Conservation (phyloP, 2,329 filamentous ascomycete species). For the Penicillium hesseltinei region DNA sequence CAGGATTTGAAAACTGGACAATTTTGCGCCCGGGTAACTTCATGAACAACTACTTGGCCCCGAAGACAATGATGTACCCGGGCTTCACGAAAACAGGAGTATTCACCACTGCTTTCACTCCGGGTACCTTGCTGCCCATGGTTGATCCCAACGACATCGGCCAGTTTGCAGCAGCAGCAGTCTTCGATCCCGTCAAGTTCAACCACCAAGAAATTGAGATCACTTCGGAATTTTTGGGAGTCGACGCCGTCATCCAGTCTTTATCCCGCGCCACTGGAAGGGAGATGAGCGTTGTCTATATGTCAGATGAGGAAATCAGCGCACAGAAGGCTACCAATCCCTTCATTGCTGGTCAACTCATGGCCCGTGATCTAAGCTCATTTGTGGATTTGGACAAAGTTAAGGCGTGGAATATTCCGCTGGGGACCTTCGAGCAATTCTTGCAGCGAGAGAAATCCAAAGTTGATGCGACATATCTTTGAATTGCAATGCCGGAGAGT, state of each 20-base stretch:
- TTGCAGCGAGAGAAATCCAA: too few species aligned
- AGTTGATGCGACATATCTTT: too few species aligned
- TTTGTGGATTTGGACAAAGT: neutral
- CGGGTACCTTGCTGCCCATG: neutral
- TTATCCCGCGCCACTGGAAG: neutral
- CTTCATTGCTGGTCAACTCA: neutral
- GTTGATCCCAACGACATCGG: neutral
- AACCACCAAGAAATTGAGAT: neutral
- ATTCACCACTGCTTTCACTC: neutral
- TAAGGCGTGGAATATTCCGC: neutral
- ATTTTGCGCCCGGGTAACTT: slow-evolving; percentile 53
- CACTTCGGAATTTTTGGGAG: neutral
- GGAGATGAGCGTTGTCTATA: neutral
- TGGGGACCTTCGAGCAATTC: neutral
- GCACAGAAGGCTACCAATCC: neutral
- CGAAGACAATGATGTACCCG: neutral
- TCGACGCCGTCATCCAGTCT: neutral
- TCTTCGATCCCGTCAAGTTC: neutral
- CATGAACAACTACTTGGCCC: slow-evolving; percentile 48
- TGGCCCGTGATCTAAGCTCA: neutral
- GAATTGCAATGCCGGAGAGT: too few species aligned
- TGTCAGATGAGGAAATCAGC: neutral
- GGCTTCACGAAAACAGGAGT: neutral
- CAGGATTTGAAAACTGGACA: slow-evolving; percentile 47
- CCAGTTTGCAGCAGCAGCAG: neutral